These are phyloP conservation scores for Cercospora sojina DNA, from an alignment of 2,329 filamentous ascomycete genomes.

Conservation along the genomic window DNA sequence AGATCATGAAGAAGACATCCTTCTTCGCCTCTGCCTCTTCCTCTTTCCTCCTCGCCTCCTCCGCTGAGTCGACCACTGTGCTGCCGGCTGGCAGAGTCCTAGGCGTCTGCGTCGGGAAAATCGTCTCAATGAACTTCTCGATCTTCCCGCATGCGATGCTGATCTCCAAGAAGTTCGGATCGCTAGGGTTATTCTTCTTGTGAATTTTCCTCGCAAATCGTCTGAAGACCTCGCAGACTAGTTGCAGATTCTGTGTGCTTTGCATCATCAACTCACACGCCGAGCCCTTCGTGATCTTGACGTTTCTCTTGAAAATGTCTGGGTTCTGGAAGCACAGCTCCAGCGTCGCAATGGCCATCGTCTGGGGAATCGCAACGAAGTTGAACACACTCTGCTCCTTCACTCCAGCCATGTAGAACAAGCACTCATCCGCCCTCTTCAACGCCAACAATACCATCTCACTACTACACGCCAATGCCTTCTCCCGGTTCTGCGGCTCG, in stretches of 20 bases:
- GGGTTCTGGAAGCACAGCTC: conserved; percentile 92
- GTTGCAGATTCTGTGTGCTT: conserved; percentile 82
- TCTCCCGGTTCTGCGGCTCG: conserved; percentile 71
- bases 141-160: conserved; percentile 90
- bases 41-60: conserved; percentile 57
- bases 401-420: conserved; percentile 96
- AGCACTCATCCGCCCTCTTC: conserved; percentile 81
- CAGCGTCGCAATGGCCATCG: conserved; percentile 95
- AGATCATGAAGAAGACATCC: conserved; percentile 63
- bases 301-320: conserved; percentile 75
- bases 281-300: conserved; percentile 96
- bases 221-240: conserved; percentile 80
- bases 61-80: conserved; percentile 48
- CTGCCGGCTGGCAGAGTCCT: conserved; percentile 45
- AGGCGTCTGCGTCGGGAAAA: conserved; percentile 82
- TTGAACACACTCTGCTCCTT: conserved; percentile 98
- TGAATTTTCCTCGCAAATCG: conserved; percentile 77
- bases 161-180: conserved; percentile 89
- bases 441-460: conserved; percentile 94
- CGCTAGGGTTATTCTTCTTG: conserved; percentile 88
- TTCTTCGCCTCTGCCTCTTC: conserved; percentile 53
- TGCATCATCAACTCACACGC: conserved; percentile 90
- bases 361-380: conserved; percentile 94
- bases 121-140: conserved; percentile 90
- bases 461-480: conserved; percentile 80